phyloP scores from a whole-genome alignment of 768 basidiomycete genomes.

The Porphyrellus cyaneotinctus region DNA sequence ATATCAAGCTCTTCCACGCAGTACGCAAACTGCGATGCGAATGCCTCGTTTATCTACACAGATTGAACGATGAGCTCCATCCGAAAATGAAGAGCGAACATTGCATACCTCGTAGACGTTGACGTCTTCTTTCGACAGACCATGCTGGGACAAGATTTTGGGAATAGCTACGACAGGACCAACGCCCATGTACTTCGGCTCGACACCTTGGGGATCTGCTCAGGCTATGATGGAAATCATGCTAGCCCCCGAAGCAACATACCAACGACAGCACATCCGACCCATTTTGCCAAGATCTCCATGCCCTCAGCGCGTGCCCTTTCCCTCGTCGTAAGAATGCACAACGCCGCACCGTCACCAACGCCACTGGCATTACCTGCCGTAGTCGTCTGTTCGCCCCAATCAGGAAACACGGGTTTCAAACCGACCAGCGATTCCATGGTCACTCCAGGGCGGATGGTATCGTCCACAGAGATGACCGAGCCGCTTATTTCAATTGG shows the following conservation, averaged over 20 bases:
- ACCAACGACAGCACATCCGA: conserved; percentile 76
- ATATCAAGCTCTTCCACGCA: conserved; percentile 79
- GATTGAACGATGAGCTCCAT: background rate
- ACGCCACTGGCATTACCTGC: conserved; percentile 86
- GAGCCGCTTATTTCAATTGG: conserved; percentile 73
- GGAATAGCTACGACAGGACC: conserved; percentile 70
- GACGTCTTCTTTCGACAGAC: conserved; percentile 66
- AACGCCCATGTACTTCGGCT: conserved; percentile 77
- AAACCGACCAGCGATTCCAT: conserved; percentile 69
- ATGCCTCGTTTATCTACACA: conserved; percentile 80
- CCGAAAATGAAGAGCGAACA: background rate
- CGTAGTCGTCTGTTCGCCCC: conserved; percentile 65
- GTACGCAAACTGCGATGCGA: conserved; percentile 92
- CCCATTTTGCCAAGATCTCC: conserved; percentile 80
- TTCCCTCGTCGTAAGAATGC: conserved; percentile 75
- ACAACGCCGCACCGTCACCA: conserved; percentile 89
- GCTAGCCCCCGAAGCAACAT: conserved; percentile 17
- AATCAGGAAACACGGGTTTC: conserved; percentile 84
- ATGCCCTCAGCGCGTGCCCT: conserved; percentile 74
- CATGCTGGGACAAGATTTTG: conserved; percentile 56
- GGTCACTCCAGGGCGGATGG: conserved; percentile 82
- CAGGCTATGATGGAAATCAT: background rate
- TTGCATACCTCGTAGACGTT: conserved; percentile 66
- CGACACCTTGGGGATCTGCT: conserved; percentile 47
- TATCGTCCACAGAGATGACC: conserved; percentile 73